These are phyloP conservation scores for Ascoidea rubescens DNA, from an alignment of 805 yeast genomes.

Conservation along the genomic window DNA sequence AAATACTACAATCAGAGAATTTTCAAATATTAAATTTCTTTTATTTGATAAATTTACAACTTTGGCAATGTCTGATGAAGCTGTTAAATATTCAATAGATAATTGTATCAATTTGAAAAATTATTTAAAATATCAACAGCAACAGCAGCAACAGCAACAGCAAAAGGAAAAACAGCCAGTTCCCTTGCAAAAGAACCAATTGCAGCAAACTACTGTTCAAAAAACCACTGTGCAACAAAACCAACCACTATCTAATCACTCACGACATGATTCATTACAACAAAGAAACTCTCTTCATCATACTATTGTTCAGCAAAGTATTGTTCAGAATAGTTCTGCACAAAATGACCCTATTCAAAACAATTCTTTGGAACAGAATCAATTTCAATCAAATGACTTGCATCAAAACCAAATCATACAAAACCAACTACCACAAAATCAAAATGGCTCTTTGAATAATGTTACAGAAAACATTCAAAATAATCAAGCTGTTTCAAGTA, in stretches of 20 bases:
- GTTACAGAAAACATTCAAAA: background rate
- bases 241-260: background rate
- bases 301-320: no score
- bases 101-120: conserved; percentile 2
- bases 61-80: conserved; percentile 1
- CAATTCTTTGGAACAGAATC: no score
- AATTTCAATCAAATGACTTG: no score
- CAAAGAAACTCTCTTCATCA: no score
- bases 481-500: background rate
- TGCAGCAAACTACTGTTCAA: background rate
- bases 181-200: background rate
- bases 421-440: no score
- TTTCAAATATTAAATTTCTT: conserved; percentile 2
- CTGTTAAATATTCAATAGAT: background rate
- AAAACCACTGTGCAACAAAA: background rate
- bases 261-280: no score
- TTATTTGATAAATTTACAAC: conserved; percentile 3
- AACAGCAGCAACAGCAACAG: background rate
- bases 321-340: no score
- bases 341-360: no score
- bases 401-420: no score
- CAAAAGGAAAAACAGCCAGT: background rate
- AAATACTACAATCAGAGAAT: conserved; percentile 2
- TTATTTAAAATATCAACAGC: background rate
- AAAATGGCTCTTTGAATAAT: no score